These are phyloP conservation scores for Kwoniella pini DNA, from an alignment of 768 basidiomycete species.

Conservation along the genomic window DNA sequence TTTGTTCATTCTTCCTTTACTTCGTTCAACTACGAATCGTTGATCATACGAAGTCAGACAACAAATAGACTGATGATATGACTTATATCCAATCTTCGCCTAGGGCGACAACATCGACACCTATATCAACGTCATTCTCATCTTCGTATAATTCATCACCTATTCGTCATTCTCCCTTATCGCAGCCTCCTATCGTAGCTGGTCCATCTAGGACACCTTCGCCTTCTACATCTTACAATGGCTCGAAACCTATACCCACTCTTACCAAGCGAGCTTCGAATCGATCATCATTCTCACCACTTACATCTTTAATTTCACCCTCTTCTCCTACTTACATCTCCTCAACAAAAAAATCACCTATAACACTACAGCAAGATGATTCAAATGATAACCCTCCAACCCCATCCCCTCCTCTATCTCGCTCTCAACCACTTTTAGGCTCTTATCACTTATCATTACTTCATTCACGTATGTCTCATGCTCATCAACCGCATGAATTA, in stretches of 20 bases:
- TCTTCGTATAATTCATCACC: conserved; percentile 1
- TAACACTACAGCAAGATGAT: background rate
- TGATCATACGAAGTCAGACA: no score
- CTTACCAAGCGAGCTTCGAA: background rate
- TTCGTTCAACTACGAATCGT: no score
- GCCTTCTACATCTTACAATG: background rate
- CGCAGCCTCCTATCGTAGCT: conserved; percentile 18
- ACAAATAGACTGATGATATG: background rate
- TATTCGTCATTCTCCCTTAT: conserved; percentile 21
- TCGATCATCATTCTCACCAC: conserved; percentile 2
- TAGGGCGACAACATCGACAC: background rate
- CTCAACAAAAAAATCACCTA: background rate
- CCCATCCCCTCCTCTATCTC: conserved; percentile 37
- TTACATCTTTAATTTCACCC: background rate
- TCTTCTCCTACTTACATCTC: background rate
- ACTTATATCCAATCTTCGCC: background rate
- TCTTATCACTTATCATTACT: conserved; percentile 53
- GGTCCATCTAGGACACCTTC: conserved; percentile 9
- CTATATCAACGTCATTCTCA: background rate
- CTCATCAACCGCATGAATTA: conserved; percentile 42
- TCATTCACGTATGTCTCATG: conserved; percentile 52
- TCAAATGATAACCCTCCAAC: background rate
- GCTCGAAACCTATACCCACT: background rate
- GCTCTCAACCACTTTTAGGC: conserved; percentile 50
- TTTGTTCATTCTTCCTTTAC: no score